Evolutionary conservation across 805 yeast species (phyloP).

Genomic region (Lachancea quebecensis): DNA sequence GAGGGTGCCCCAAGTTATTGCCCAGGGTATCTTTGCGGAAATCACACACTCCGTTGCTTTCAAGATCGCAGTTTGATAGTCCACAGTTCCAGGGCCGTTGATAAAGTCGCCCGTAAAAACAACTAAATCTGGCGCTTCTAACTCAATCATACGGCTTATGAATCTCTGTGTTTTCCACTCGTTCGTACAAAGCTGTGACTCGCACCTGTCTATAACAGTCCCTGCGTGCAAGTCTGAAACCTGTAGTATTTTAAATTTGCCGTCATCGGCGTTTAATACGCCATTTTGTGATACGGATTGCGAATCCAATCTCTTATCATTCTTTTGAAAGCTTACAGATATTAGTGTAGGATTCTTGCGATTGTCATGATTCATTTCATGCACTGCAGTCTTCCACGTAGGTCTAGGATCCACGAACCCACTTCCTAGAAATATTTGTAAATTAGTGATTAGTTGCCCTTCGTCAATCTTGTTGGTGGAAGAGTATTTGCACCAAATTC

Average conservation of each 20-base stretch:
- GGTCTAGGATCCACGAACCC: constrained; percentile 55
- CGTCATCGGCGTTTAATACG: not conserved
- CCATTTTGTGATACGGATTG: not conserved
- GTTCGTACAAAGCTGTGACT: constrained; percentile 40
- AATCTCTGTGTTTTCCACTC: constrained; percentile 48
- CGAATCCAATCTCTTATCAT: not conserved
- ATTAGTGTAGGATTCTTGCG: constrained; percentile 1
- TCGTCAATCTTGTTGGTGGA: constrained; percentile 28
- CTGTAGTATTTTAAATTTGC: constrained; percentile 44
- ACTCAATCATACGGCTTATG: constrained; percentile 43
- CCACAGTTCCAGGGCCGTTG: constrained; percentile 51
- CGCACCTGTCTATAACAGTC: constrained; percentile 38
- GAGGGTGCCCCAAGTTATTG: constrained; percentile 53
- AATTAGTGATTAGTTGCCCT: constrained; percentile 36
- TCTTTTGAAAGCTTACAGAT: constrained; percentile 2
- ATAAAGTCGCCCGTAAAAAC: constrained; percentile 58
- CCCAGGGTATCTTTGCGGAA: constrained; percentile 49
- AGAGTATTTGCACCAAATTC: constrained; percentile 49
- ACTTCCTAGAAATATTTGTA: constrained; percentile 47
- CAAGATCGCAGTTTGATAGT: constrained; percentile 53
- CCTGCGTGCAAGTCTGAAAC: constrained; percentile 62
- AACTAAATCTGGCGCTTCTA: constrained; percentile 56
- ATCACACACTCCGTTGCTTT: constrained; percentile 54
- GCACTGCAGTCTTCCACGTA: constrained; percentile 40
- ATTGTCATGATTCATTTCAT: constrained; percentile 7